These are phyloP conservation scores for Mycena sp. DNA, from an alignment of 1,284 basidiomycete genomes.

Conservation along the genomic window DNA sequence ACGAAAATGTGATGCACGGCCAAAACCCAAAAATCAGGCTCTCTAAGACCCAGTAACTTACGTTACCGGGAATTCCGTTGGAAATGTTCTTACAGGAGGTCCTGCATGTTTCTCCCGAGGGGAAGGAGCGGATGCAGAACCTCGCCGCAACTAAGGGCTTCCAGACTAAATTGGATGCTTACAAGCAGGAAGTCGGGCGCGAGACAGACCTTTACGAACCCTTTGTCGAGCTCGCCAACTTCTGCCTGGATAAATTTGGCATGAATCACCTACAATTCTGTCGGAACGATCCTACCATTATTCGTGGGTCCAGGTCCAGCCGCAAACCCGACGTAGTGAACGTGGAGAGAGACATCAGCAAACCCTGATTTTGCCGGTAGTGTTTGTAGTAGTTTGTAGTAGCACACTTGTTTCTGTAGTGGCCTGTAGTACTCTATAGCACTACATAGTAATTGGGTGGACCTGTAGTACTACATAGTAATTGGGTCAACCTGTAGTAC, in stretches of 20 bases:
- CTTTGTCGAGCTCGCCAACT: constrained; percentile 1
- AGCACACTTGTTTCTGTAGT: too few relatives aligned
- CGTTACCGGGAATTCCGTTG: not conserved
- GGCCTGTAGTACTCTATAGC: too few relatives aligned
- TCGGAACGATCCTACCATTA: not conserved
- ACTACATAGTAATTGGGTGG: too few relatives aligned
- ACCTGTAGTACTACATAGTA: too few relatives aligned
- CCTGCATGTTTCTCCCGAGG: not conserved
- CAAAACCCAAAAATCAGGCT: too few relatives aligned
- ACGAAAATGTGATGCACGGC: too few relatives aligned
- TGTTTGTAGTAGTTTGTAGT: too few relatives aligned
- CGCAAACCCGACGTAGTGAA: not conserved
- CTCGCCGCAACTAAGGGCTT: too few relatives aligned
- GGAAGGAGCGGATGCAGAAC: not conserved
- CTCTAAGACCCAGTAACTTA: too few relatives aligned
- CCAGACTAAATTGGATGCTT: not conserved
- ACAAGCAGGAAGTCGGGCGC: not conserved
- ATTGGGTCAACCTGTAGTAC: too few relatives aligned
- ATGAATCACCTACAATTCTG: not conserved
- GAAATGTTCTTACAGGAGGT: not conserved
- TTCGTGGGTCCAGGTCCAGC: not conserved
- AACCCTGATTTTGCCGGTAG: too few relatives aligned
- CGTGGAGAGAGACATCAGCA: not conserved
- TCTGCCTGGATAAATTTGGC: not conserved
- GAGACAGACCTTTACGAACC: not conserved